Evolutionary conservation across 441 rosid genomes (phyloP), one percentile per base, ranked within the genome.

Genomic region (Bocquillonia castaneifolia): DNA sequence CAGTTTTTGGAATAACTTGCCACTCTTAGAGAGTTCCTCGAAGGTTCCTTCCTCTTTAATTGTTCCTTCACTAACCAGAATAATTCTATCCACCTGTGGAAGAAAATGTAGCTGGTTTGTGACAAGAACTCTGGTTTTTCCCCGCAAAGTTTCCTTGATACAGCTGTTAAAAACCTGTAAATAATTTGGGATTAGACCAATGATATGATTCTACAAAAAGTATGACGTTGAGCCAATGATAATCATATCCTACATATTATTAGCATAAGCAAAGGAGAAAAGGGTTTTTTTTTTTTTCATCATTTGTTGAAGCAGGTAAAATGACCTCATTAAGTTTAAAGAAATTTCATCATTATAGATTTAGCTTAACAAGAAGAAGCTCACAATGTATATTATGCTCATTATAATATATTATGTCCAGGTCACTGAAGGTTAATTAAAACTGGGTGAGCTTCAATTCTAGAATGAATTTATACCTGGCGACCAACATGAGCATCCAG

Each of bases 101-200:
- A 95, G 99, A 82, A 95, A 95, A 83, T 95, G 97, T 39, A 95
- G 80, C 82, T 92, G 99, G 82, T 95, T 95, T 34, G 96, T 92
- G 55, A 95, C 96, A 65, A 95, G 98, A 45, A 95, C 83, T 76
- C 98, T 87, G 67, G 98, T 92, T 82, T 91, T 92, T 53, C 88
- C 96, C 64, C 54, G 80, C 67, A 95, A 77, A 73, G 84, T 90
- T 78, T 81, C 87, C 82, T 84, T 95, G 79, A 95, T 86, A 74
- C 99, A 95, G 69, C 69, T 85, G 78, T 83, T 82, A 68, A 95
- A 95, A 72, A 95, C 96, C 99, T 95, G 86, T 51, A 72, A 81
- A 56, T 22, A 63, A 59, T 56, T 58, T 64, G 69, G 59, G 61
- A 63, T 71, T 55, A 78, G 81, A 64, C 67, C 55, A 59, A 44